These are phyloP conservation scores for Colletotrichum tanaceti DNA, from an alignment of 2,329 filamentous ascomycete species.

Conservation along the genomic window DNA sequence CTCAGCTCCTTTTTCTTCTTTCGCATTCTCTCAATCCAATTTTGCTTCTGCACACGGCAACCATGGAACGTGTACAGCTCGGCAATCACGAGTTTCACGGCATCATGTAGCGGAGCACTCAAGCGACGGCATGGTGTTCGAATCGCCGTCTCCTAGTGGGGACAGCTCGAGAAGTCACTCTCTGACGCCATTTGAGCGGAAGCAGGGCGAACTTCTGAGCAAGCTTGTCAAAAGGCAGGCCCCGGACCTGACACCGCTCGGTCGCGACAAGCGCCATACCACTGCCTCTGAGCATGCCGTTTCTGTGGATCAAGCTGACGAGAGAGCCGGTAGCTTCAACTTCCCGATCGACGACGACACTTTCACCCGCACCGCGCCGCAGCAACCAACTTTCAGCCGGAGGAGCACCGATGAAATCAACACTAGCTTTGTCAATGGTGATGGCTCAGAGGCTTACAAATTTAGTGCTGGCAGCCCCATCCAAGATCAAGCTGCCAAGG, in stretches of 20 bases:
- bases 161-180: constrained; percentile 39
- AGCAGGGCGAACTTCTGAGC: constrained; percentile 54
- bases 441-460: constrained; percentile 58
- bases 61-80: constrained; percentile 1
- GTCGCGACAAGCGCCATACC: constrained; percentile 30
- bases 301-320: constrained; percentile 50
- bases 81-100: constrained; percentile 1
- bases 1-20: constrained; percentile 21
- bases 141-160: constrained; percentile 40
- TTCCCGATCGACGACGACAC: constrained; percentile 59
- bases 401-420: constrained; percentile 71
- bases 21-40: constrained; percentile 13
- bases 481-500: constrained; percentile 48
- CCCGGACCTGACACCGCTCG: constrained; percentile 32
- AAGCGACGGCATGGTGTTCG: constrained; percentile 14
- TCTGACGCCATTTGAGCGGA: constrained; percentile 54
- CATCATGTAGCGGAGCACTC: not conserved
- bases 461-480: constrained; percentile 62
- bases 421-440: constrained; percentile 67
- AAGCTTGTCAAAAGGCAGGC: constrained; percentile 51
- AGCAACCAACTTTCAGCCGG: constrained; percentile 57
- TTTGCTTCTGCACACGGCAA: constrained; percentile 11
- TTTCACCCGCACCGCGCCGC: constrained; percentile 51
- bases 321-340: constrained; percentile 60
- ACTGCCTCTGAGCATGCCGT: constrained; percentile 23